Percentiles rank a stretch among this genome's conserved stretches.
These are phyloP conservation scores for Crassisporium funariophilum DNA, from an alignment of 768 basidiomycete genomes.

Conservation along the genomic window DNA sequence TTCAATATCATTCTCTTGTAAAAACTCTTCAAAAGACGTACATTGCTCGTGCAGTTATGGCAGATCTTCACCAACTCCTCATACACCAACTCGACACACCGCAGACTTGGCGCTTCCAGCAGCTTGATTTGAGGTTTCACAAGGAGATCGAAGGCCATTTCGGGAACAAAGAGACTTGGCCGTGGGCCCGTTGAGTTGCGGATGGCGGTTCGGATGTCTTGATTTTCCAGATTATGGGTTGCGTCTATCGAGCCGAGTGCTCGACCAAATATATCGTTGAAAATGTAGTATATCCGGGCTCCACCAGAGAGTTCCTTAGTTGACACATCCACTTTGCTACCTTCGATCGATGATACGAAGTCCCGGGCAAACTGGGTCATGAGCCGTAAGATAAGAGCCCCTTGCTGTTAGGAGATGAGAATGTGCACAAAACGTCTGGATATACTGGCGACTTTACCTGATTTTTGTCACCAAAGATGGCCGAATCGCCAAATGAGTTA, in stretches of 20 bases:
- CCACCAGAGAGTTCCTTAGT: slow-evolving; percentile 99
- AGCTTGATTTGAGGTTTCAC: slow-evolving; percentile 99
- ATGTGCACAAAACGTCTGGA: neutral
- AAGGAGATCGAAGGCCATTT: slow-evolving; percentile 93
- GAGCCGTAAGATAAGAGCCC: slow-evolving; percentile 85
- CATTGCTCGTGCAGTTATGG: slow-evolving; percentile 93
- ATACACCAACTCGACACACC: slow-evolving; percentile 97
- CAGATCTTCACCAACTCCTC: slow-evolving; percentile 99
- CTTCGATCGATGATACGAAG: slow-evolving; percentile 96
- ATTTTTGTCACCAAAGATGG: slow-evolving; percentile 89
- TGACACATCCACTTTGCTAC: slow-evolving; percentile 93
- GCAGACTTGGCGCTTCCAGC: slow-evolving; percentile 88
- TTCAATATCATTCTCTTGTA: neutral
- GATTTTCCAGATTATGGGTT: slow-evolving; percentile 85
- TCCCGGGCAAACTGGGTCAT: slow-evolving; percentile 99
- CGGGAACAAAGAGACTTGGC: slow-evolving; percentile 95
- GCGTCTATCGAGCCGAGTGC: slow-evolving; percentile 91
- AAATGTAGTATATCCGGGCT: slow-evolving; percentile 98
- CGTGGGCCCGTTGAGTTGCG: slow-evolving; percentile 97
- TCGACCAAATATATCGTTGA: slow-evolving; percentile 96
- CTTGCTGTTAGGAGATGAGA: slow-evolving; percentile 55
- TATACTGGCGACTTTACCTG: slow-evolving; percentile 44
- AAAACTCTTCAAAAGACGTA: slow-evolving; percentile 39
- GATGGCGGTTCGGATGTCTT: slow-evolving; percentile 97
- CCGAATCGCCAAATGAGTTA: slow-evolving; percentile 93